These are phyloP conservation scores for Aspergillus pseudoglaucus DNA, from an alignment of 2,329 filamentous ascomycete genomes.

Conservation along the genomic window DNA sequence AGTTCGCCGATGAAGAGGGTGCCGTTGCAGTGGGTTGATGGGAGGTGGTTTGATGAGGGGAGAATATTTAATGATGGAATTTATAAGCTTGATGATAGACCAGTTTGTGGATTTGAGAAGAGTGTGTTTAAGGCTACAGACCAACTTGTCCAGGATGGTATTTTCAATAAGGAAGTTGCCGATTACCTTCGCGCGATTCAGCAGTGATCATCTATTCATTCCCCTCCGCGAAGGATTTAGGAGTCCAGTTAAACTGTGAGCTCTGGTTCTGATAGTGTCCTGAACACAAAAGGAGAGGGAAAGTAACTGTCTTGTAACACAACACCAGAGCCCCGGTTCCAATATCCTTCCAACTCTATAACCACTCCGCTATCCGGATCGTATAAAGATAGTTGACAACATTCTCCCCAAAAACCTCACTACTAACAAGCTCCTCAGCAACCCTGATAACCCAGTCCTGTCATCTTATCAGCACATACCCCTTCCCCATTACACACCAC, in stretches of 20 bases:
- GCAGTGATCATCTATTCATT: conserved; percentile 10
- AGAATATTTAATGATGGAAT: conserved; percentile 21
- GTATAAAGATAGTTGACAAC: conserved; percentile 19
- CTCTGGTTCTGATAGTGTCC: too few species aligned
- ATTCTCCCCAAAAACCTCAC: conserved; percentile 17
- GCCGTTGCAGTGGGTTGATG: conserved; percentile 27
- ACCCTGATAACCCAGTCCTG: conserved; percentile 34
- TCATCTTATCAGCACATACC: conserved; percentile 21
- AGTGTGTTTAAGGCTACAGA: conserved; percentile 19
- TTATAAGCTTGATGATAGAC: conserved; percentile 13
- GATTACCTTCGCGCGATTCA: conserved; percentile 20
- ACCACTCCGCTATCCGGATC: conserved; percentile 5
- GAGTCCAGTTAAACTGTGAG: too few species aligned
- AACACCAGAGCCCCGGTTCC: too few species aligned
- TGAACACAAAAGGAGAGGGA: too few species aligned
- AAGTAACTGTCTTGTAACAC: too few species aligned
- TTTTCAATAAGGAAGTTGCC: conserved; percentile 18
- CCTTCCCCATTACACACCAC: conserved; percentile 10
- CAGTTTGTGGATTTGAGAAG: conserved; percentile 23
- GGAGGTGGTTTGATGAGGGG: conserved; percentile 14
- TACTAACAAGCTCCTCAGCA: conserved; percentile 21
- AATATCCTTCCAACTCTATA: too few species aligned
- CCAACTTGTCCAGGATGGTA: conserved; percentile 20
- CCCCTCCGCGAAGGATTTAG: too few species aligned
- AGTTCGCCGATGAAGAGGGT: conserved; percentile 16